Evolutionary conservation across 2,329 filamentous ascomycete species (phyloP), one percentile per base, ranked within the genome.

Genomic region (Claviceps arundinis): DNA sequence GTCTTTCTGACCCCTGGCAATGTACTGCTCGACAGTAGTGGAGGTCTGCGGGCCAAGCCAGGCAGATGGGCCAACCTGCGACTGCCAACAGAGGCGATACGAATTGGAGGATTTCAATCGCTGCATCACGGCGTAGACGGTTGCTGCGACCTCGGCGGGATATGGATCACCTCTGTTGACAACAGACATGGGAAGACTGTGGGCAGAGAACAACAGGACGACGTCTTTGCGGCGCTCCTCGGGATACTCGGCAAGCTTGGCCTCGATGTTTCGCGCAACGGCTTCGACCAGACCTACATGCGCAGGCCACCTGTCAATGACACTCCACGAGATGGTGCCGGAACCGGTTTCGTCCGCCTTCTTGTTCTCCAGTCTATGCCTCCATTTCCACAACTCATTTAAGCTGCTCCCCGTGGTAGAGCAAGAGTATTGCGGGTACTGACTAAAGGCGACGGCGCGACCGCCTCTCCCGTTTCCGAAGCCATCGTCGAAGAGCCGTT

Each of bases 331-430:
- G 57, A 98, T 95, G 2, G 82, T 74, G 13, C 90, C 90, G 40
- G 80, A 73, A 8, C 59, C 57, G 22, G 73, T 73, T 42, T 72
- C 72, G 44, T 73, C 71, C 2, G 70, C 76, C 44, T 76, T 73
- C 67, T 88, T 89, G 41, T 87, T 88, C 68, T 97, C 90, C 50
- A 98, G 71, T 56, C 89, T 76, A 63, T 89, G 86, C 56, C 90
- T 80, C 89, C 90, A 96, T 71, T 94, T 96, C 93, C 93, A 98
- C 38, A 98, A 72, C 71, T 98, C 93, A 63, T 98, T 98, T 53
- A 98, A 71, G 56, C 89, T 95, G 68, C 89, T 95, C 22, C 93
- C 93, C 0, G 93, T 98, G 1, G 93, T 98, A 19, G 89, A 95
- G 72, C 94, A 98, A 19, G 89, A 95, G 70, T 98, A 98, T 67